Evolutionary conservation across 2,329 filamentous ascomycete species (phyloP), one percentile per base, ranked within the genome.

Genomic region (Fusarium nematophilum): DNA sequence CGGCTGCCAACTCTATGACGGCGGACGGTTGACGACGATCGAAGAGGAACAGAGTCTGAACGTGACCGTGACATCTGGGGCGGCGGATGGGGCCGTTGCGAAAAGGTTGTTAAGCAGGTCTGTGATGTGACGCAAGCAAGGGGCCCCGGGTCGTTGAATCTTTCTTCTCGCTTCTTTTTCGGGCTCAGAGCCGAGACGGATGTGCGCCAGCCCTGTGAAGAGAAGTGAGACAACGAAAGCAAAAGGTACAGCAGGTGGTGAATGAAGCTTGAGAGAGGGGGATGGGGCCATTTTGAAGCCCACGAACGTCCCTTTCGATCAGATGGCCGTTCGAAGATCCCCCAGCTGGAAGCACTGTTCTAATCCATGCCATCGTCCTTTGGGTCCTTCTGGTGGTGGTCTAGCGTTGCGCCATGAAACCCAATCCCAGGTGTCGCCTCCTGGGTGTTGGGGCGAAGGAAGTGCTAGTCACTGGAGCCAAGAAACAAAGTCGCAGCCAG

Each of bases 91-190:
- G 29, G 29, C n/a, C 34, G 29, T 43, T 45, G 39, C 31, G 47
- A 38, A 25, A 43, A 40, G 39, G 37, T 40, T 53, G 44, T 34
- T 45, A 62, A 53, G 31, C 44, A 54, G 33, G n/a, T 58, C 40
- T 33, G 43, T 48, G 55, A 61, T 29, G 34, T 38, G 34, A 48
- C 34, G 26, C 18, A 25, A 30, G 45, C 45, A 25, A 40, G 45
- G 45, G 45, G 25, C 21, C 33, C 30, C 17, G 21, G 23, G 18
- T n/a, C 15, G 10, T 37, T 23, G n/a, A n/a, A n/a, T 38, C 33
- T 15, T 47, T 34, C 31, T 21, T 47, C 33, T 29, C 36, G 25
- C 10, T 10, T 11, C 13, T 47, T 11, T 17, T 11, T 38, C 33
- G 6, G n/a, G 26, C 25, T 14, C 37, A n/a, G 37, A 40, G 18